These are phyloP conservation scores for Amoeboaphelidium protococcarum DNA, from an alignment of 371 early-diverging fungal genomes.

Conservation along the genomic window DNA sequence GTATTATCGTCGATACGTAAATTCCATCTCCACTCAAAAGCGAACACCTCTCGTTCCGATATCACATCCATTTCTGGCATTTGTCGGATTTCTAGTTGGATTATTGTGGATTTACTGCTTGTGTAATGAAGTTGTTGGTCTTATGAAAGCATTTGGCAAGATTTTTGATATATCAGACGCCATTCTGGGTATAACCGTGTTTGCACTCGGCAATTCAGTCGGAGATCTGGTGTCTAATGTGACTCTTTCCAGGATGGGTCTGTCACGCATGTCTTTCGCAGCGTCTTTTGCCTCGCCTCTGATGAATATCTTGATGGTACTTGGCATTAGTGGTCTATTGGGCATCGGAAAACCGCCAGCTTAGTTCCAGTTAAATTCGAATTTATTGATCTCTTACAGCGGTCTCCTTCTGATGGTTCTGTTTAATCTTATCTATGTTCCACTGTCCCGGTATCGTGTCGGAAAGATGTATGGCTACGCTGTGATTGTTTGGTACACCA, in stretches of 20 bases:
- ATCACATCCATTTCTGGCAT: too few relatives aligned
- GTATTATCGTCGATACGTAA: too few relatives aligned
- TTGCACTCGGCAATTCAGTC: conserved; percentile 29
- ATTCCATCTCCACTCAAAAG: too few relatives aligned
- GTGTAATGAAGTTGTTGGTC: conserved; percentile 57
- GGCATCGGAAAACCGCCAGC: neutral
- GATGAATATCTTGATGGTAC: conserved; percentile 20
- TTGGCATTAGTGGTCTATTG: neutral
- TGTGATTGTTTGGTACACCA: neutral
- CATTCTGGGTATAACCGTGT: conserved; percentile 49
- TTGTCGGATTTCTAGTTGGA: conserved; percentile 37
- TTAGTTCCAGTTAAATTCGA: conserved; percentile 18
- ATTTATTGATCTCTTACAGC: conserved; percentile 21
- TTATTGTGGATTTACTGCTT: conserved; percentile 49
- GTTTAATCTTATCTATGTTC: conserved; percentile 19
- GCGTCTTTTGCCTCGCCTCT: conserved; percentile 65
- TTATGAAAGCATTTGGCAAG: conserved; percentile 44
- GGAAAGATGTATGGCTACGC: conserved; percentile 16
- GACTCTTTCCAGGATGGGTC: conserved; percentile 50
- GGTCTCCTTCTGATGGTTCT: conserved; percentile 19
- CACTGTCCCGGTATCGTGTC: conserved; percentile 22
- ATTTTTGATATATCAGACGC: conserved; percentile 44
- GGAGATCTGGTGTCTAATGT: conserved; percentile 61
- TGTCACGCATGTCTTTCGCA: conserved; percentile 52
- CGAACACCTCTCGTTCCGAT: too few relatives aligned